Conservation (phyloP, 495 filamentous ascomycete species). For the Daldinia caldariorum region DNA sequence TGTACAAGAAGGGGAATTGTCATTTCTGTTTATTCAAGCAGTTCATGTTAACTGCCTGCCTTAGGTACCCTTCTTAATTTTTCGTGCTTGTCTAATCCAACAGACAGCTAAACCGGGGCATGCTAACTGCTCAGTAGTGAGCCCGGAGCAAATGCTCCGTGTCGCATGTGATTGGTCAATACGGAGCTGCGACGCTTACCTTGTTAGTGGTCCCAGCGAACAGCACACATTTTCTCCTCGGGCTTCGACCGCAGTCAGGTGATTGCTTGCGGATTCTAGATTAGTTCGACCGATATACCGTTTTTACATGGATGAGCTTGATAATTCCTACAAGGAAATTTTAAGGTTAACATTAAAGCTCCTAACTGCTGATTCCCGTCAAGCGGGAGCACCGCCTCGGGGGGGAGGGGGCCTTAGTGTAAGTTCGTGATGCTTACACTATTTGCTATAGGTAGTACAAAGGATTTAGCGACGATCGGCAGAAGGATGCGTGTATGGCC, state of each 20-base stretch:
- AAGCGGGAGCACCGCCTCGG: conserved; percentile 1
- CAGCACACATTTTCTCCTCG: conserved; percentile 27
- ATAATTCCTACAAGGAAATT: conserved; percentile 8
- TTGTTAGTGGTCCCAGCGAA: conserved; percentile 38
- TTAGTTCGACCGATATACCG: conserved; percentile 28
- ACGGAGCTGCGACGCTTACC: conserved; percentile 50
- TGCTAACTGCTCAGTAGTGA: conserved; percentile 31
- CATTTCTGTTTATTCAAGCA: conserved; percentile 44
- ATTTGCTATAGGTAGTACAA: conserved; percentile 17
- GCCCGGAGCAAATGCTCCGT: conserved; percentile 54
- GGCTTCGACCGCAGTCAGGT: conserved; percentile 35
- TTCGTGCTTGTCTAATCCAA: conserved; percentile 44
- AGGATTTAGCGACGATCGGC: conserved; percentile 15
- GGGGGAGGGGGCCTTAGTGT: conserved; percentile 1
- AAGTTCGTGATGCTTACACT: conserved; percentile 33
- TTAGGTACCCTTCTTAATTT: conserved; percentile 43
- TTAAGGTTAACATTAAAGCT: background rate
- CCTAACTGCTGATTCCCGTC: background rate
- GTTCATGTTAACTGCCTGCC: conserved; percentile 39
- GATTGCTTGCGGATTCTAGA: conserved; percentile 33
- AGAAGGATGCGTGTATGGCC: conserved; percentile 32
- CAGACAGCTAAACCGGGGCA: conserved; percentile 46
- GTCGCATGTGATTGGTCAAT: conserved; percentile 46
- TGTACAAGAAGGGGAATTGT: conserved; percentile 33
- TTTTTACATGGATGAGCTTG: conserved; percentile 11